Evolutionary conservation across 257 asterid species (phyloP), one percentile per base, ranked within the genome.

Genomic region (Mitragyna speciosa): DNA sequence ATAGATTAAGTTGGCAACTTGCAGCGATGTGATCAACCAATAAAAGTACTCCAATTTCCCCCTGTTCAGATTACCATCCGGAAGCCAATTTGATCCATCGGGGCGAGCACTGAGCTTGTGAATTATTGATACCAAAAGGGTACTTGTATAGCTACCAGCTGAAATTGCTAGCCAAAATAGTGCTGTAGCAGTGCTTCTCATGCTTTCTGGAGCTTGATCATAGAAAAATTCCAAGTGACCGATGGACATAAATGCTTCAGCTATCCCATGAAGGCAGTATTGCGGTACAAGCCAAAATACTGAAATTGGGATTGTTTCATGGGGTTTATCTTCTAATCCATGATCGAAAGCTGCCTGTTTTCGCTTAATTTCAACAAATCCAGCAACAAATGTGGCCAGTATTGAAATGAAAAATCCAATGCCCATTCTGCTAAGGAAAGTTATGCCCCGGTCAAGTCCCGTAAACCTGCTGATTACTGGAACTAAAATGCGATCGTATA

Each of bases 191-290:
- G 94, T 91, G 84, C 93, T 89, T 84, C 92, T 84, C 98, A 93
- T 95, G 56, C 98, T 92, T 86, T 93, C 98, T 36, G 98, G 98
- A 14, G 95, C 86, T 84, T 95, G 98, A 78, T 93, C 97, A 15
- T 91, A 95, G 85, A 93, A 91, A 76, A 95, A 93, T 85, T 95
- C 97, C 6, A 93, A 86, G 54, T 89, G 96, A 41, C 98, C 96
- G 66, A 93, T 89, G 31, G 96, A 92, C 96, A 89, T 91, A 77
- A 93, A 95, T 1, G 97, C 95, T 54, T 95, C 98, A 3, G 98
- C 97, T 0, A 89, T 72, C 12, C 98, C 98, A 71, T 95, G 96
- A 7, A 95, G 82, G 70, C 87, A 85, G 51, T 93, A 93, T 43
- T 92, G 97, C 0, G 97, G 98, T 77, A 78, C 85, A 9, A 93